These are phyloP conservation scores for Wallacemonas sp. DNA, from an alignment of 208 protist genomes.

Conservation along the genomic window DNA sequence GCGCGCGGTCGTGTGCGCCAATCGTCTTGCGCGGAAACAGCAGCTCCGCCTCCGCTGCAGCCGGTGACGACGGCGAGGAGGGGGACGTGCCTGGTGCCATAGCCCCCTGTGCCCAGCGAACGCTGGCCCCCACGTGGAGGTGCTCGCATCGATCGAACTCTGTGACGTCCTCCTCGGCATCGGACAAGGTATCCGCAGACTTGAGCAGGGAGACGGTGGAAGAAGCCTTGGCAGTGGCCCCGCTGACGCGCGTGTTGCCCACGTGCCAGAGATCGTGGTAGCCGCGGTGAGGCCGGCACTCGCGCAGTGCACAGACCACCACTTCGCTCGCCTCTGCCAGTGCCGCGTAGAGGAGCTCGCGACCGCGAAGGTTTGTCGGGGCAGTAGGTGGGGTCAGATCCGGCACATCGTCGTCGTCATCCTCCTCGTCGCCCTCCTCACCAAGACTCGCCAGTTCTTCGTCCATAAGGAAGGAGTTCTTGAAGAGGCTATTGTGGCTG, in stretches of 20 bases:
- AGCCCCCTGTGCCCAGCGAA: conserved; percentile 60
- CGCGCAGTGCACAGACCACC: conserved; percentile 59
- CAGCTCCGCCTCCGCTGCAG: background rate
- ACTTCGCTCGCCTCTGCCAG: conserved; percentile 54
- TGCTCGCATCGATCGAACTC: conserved; percentile 47
- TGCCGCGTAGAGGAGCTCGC: conserved; percentile 46
- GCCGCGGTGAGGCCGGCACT: conserved; percentile 55
- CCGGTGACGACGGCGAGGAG: conserved; percentile 3
- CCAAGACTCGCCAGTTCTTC: background rate
- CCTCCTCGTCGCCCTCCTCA: background rate
- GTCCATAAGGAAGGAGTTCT: background rate
- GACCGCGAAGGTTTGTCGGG: conserved; percentile 23
- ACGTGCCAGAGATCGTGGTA: conserved; percentile 55
- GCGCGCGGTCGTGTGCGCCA: conserved; percentile 43
- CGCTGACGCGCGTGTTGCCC: background rate
- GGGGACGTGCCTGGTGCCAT: conserved; percentile 2
- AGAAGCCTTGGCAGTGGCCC: background rate
- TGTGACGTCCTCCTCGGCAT: conserved; percentile 22
- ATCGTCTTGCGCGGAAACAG: conserved; percentile 22
- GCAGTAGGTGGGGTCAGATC: conserved; percentile 1
- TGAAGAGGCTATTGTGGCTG: background rate
- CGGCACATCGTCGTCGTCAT: background rate
- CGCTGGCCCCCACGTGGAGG: conserved; percentile 38
- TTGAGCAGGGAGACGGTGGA: conserved; percentile 8
- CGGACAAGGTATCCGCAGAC: conserved; percentile 21